Conservation (phyloP, 371 early-diverging fungal genomes). For the Mortierella sp. region DNA sequence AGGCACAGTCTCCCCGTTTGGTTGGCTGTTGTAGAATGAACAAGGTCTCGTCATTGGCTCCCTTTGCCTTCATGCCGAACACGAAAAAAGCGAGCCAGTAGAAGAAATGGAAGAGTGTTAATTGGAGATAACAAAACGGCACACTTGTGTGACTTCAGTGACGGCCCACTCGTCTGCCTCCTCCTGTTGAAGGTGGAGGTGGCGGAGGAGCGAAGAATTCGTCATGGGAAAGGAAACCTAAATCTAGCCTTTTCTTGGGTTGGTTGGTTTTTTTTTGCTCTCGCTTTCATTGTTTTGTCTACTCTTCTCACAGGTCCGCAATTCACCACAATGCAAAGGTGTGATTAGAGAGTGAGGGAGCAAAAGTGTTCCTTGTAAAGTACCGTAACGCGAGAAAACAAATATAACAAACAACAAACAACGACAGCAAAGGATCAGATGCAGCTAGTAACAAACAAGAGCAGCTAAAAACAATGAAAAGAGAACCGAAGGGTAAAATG, state of each 20-base stretch:
- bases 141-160: neutral
- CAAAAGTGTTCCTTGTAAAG: neutral
- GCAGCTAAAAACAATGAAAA: neutral
- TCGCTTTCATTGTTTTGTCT: neutral
- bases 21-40: neutral
- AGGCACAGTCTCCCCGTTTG: neutral
- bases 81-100: neutral
- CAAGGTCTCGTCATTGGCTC: neutral
- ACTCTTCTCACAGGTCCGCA: neutral
- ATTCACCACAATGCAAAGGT: neutral
- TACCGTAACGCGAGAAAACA: neutral
- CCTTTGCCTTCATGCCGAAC: neutral
- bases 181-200: too few relatives aligned
- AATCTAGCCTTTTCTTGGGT: neutral
- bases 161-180: neutral
- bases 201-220: neutral
- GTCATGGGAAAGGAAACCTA: conserved; percentile 6
- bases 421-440: neutral
- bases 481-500: neutral
- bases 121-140: conserved; percentile 5
- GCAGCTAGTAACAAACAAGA: neutral
- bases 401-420: neutral
- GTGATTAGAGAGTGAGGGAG: neutral
- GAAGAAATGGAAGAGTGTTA: neutral
- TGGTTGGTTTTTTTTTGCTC: neutral